These are phyloP conservation scores for Candida sphagnicola DNA, from an alignment of 805 yeast genomes.

Conservation along the genomic window DNA sequence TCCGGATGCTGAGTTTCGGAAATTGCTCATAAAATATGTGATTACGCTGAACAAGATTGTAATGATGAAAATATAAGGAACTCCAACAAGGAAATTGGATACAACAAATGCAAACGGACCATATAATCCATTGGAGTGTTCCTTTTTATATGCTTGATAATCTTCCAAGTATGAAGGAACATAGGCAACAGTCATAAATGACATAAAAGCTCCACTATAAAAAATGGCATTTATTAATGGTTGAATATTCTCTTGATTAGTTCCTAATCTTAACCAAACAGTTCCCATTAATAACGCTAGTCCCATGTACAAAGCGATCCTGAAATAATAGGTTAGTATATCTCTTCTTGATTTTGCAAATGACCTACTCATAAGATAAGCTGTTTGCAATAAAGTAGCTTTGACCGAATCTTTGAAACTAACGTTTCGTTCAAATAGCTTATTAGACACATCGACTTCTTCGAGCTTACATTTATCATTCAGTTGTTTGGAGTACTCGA, in stretches of 20 bases:
- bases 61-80: slow-evolving; percentile 33
- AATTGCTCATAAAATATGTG: slow-evolving; percentile 32
- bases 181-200: slow-evolving; percentile 42
- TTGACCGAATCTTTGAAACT: not conserved
- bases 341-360: slow-evolving; percentile 30
- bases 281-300: slow-evolving; percentile 41
- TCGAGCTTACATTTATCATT: not conserved
- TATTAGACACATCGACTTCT: not conserved
- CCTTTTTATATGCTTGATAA: slow-evolving; percentile 23
- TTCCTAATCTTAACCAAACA: slow-evolving; percentile 20
- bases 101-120: slow-evolving; percentile 32
- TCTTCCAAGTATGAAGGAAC: slow-evolving; percentile 38
- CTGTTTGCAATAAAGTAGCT: not conserved
- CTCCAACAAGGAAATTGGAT: slow-evolving; percentile 32
- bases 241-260: slow-evolving; percentile 26
- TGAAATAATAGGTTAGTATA: slow-evolving; percentile 31
- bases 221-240: slow-evolving; percentile 35
- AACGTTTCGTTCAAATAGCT: not conserved
- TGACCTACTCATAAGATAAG: not conserved
- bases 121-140: slow-evolving; percentile 32
- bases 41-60: slow-evolving; percentile 26
- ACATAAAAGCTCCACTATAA: slow-evolving; percentile 43
- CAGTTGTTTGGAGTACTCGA: not conserved
- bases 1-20: slow-evolving; percentile 22
- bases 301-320: slow-evolving; percentile 35